Percentiles rank a stretch among this genome's conserved stretches.
phyloP scores from a whole-genome alignment of 2,329 filamentous ascomycete genomes.

The Sclerotinia minor region DNA sequence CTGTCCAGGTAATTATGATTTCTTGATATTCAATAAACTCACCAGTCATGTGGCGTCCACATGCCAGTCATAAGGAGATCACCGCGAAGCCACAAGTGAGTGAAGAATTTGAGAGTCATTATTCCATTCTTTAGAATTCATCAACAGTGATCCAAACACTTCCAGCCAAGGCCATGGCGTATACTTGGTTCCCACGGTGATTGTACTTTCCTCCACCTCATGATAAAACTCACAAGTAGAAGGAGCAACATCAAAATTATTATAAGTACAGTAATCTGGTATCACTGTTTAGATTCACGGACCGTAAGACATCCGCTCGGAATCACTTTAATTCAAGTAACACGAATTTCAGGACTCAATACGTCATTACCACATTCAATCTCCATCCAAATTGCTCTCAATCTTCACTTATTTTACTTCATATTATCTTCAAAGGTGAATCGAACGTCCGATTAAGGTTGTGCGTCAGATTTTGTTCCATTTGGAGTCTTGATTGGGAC shows the following conservation, averaged over 20 bases:
- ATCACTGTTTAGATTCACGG: slow-evolving; percentile 3
- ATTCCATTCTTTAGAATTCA: neutral
- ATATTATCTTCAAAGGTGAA: neutral
- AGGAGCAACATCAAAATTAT: slow-evolving; percentile 8
- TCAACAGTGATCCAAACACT: neutral
- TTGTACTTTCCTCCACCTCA: slow-evolving; percentile 2
- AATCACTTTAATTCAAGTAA: neutral
- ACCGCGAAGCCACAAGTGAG: neutral
- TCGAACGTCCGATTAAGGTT: slow-evolving; percentile 7
- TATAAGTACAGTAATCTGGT: neutral
- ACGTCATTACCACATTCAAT: slow-evolving; percentile 17
- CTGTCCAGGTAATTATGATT: neutral
- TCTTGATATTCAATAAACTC: neutral
- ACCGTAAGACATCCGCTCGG: slow-evolving; percentile 10
- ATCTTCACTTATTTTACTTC: neutral
- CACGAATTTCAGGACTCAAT: slow-evolving; percentile 10
- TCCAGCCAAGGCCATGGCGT: slow-evolving; percentile 7
- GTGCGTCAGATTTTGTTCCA: neutral
- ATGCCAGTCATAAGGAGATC: neutral
- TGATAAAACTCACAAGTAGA: slow-evolving; percentile 13
- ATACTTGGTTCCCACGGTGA: slow-evolving; percentile 1
- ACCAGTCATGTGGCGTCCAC: slow-evolving; percentile 13
- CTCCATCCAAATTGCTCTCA: slow-evolving; percentile 10
- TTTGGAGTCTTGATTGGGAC: slow-evolving; percentile 1
- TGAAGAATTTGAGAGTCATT: neutral